Percentiles rank a stretch among this genome's conserved stretches.
Evolutionary conservation across 1,139 yeast species (phyloP).

Genomic region (Scheffersomyces lignicola): DNA sequence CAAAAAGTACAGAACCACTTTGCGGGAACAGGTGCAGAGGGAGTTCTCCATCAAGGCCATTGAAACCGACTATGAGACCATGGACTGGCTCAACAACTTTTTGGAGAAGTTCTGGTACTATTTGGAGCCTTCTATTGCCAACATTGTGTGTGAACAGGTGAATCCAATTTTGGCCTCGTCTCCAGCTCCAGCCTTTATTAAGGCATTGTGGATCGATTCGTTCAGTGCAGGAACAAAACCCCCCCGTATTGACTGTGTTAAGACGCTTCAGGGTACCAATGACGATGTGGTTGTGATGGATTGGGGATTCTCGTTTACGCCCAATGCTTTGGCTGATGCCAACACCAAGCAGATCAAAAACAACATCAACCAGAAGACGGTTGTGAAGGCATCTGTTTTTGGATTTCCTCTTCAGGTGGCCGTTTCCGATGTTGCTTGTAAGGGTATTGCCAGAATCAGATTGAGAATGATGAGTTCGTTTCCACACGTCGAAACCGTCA

Average conservation of each 20-base stretch:
- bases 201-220: constrained; percentile 79
- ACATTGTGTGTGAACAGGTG: constrained; percentile 79
- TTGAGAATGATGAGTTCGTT: constrained; percentile 85
- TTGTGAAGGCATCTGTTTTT: constrained; percentile 65
- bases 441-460: constrained; percentile 73
- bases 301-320: constrained; percentile 88
- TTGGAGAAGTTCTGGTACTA: constrained; percentile 88
- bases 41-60: constrained; percentile 77
- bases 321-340: constrained; percentile 82
- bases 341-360: constrained; percentile 81
- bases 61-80: constrained; percentile 85
- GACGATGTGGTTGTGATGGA: constrained; percentile 96
- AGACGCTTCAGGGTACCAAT: constrained; percentile 82
- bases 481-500: constrained; percentile 91
- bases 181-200: constrained; percentile 80
- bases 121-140: constrained; percentile 87
- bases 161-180: constrained; percentile 79
- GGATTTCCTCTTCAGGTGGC: constrained; percentile 66
- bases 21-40: constrained; percentile 81
- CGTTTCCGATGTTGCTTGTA: constrained; percentile 62
- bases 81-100: constrained; percentile 92
- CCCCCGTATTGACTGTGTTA: constrained; percentile 85
- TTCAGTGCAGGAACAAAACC: constrained; percentile 95
- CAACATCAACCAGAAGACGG: constrained; percentile 77
- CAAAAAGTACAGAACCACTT: constrained; percentile 69